Evolutionary conservation across 2,329 filamentous ascomycete species (phyloP).

Genomic region (Xenosphaeropsis pyriputrescens): DNA sequence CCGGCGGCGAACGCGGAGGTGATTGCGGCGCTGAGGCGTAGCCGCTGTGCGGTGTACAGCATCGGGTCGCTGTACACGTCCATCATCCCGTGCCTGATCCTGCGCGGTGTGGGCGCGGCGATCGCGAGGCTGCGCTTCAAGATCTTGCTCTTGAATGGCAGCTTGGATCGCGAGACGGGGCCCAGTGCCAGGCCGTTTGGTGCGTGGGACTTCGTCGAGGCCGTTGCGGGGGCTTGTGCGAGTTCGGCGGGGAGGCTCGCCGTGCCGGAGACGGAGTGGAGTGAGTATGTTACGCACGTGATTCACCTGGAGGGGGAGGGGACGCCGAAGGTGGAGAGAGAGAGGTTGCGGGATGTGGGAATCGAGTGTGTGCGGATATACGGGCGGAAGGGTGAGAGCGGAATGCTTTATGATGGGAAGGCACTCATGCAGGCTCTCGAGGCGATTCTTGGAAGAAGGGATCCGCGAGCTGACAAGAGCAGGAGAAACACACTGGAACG

Average conservation of each 20-base stretch:
- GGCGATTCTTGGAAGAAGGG: constrained; percentile 56
- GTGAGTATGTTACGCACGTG: constrained; percentile 67
- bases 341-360: constrained; percentile 46
- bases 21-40: constrained; percentile 46
- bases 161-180: constrained; percentile 74
- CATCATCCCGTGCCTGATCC: constrained; percentile 67
- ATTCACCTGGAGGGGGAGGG: constrained; percentile 62
- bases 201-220: constrained; percentile 68
- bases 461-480: constrained; percentile 32
- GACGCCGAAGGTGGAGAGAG: constrained; percentile 56
- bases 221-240: constrained; percentile 56
- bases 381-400: constrained; percentile 46
- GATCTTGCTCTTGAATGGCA: constrained; percentile 64
- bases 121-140: constrained; percentile 42
- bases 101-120: constrained; percentile 59
- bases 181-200: constrained; percentile 49
- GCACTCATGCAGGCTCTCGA: constrained; percentile 64
- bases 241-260: constrained; percentile 8
- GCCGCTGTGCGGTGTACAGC: constrained; percentile 68
- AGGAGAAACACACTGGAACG: constrained; percentile 41
- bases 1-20: constrained; percentile 74
- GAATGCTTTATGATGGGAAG: constrained; percentile 59
- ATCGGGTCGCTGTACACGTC: constrained; percentile 92
- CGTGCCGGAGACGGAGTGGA: constrained; percentile 30
- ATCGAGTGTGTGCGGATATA: constrained; percentile 69